Evolutionary conservation across 805 yeast genomes (phyloP).

Genomic region (Ogataea trehaloabstinens): DNA sequence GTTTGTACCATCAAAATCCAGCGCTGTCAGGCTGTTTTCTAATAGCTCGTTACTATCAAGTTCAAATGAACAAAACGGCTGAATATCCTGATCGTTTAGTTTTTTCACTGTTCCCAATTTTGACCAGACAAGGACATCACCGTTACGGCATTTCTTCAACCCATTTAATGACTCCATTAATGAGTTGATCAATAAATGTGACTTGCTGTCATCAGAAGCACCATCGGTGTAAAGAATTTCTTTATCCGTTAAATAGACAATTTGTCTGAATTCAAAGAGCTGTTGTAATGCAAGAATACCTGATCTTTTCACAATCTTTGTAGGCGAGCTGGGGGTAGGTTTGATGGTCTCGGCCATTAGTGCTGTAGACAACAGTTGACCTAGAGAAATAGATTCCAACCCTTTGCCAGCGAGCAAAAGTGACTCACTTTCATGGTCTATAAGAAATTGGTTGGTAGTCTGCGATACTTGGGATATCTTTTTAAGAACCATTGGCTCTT

Average conservation of each 20-base stretch:
- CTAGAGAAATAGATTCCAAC: conserved; percentile 15
- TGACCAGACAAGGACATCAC: conserved; percentile 40
- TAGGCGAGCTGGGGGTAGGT: conserved; percentile 27
- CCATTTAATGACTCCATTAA: conserved; percentile 40
- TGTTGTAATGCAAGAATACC: conserved; percentile 33
- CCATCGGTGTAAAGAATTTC: conserved; percentile 34
- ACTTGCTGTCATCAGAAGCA: conserved; percentile 8
- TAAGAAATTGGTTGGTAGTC: conserved; percentile 21
- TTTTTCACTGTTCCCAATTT: conserved; percentile 39
- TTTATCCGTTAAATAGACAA: conserved; percentile 38
- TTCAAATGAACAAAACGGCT: conserved; percentile 8
- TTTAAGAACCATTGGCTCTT: conserved; percentile 18
- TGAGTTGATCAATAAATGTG: conserved; percentile 32
- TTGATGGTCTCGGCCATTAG: conserved; percentile 12
- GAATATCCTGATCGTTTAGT: conserved; percentile 15
- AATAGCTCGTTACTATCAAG: conserved; percentile 34
- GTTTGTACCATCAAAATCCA: conserved; percentile 33
- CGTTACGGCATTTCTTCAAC: conserved; percentile 33
- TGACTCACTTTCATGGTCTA: conserved; percentile 18
- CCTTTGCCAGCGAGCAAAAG: conserved; percentile 19
- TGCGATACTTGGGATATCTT: conserved; percentile 20
- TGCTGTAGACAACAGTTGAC: conserved; percentile 10
- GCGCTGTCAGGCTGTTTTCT: conserved; percentile 39
- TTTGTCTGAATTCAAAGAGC: conserved; percentile 20
- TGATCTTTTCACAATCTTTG: conserved; percentile 26